Conservation (phyloP, 2,329 filamentous ascomycete genomes). For the Claviceps humidiphila region DNA sequence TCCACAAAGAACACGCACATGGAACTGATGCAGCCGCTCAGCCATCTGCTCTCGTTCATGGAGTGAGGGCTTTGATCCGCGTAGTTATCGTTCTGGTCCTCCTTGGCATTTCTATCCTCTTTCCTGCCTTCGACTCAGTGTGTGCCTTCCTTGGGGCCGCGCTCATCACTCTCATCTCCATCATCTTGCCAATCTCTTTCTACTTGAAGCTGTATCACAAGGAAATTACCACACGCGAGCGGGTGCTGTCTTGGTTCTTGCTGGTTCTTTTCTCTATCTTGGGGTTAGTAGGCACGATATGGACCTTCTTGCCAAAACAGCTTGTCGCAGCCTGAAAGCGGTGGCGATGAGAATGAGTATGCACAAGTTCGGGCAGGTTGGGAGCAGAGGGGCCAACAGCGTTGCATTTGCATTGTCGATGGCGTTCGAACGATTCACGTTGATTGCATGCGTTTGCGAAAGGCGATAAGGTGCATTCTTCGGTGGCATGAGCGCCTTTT, state of each 20-base stretch:
- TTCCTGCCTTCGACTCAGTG: constrained; percentile 74
- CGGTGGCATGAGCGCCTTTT: no score
- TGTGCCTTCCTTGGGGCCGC: constrained; percentile 85
- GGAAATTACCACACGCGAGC: constrained; percentile 52
- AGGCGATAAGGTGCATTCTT: no score
- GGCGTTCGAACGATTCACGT: no score
- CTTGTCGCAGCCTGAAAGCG: constrained; percentile 36
- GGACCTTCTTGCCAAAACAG: constrained; percentile 75
- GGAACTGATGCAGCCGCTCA: constrained; percentile 26
- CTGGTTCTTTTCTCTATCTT: constrained; percentile 57
- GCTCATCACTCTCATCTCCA: constrained; percentile 86
- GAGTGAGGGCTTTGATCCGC: constrained; percentile 47
- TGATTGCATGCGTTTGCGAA: neutral
- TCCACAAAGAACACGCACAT: constrained; percentile 36
- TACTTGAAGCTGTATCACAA: constrained; percentile 79
- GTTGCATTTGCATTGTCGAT: no score
- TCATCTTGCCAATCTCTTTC: constrained; percentile 78
- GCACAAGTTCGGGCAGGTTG: neutral
- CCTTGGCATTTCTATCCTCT: constrained; percentile 54
- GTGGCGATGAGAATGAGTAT: neutral
- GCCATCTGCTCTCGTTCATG: constrained; percentile 27
- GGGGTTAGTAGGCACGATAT: constrained; percentile 67
- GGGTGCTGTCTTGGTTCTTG: constrained; percentile 51
- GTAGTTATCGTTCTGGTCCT: constrained; percentile 57
- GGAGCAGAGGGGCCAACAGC: no score